Conservation (phyloP, 176 grass and related monocot genomes). For the Juncus effusus region DNA sequence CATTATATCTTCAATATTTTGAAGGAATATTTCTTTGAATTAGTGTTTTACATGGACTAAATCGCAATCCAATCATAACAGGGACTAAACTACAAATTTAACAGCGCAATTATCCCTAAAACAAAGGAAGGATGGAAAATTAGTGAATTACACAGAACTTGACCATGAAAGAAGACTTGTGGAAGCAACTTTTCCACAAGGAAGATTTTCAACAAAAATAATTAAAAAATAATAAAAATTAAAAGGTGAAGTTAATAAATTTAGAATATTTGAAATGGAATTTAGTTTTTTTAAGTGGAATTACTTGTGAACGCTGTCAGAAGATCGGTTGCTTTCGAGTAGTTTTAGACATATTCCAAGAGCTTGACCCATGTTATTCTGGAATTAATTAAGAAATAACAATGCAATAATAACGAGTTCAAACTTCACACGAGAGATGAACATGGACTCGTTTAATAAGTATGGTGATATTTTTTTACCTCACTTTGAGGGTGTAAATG, state of each 20-base stretch:
- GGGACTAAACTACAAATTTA: too few relatives aligned
- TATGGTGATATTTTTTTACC: slow-evolving; percentile 39
- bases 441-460: neutral
- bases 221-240: slow-evolving; percentile 24
- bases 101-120: too few relatives aligned
- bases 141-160: slow-evolving; percentile 78
- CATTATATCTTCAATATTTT: too few relatives aligned
- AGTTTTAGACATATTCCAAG: slow-evolving; percentile 90
- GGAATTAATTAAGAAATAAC: slow-evolving; percentile 37
- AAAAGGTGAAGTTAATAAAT: too few relatives aligned
- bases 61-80: too few relatives aligned
- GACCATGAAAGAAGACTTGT: slow-evolving; percentile 44
- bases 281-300: slow-evolving; percentile 26
- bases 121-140: slow-evolving; percentile 33
- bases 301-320: slow-evolving; percentile 94
- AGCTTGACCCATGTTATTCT: slow-evolving; percentile 90
- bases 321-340: slow-evolving; percentile 83
- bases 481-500: slow-evolving; percentile 84
- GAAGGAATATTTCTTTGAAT: too few relatives aligned
- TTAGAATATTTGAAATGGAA: slow-evolving; percentile 20
- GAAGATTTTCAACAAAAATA: slow-evolving; percentile 78
- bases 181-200: slow-evolving; percentile 67
- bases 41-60: too few relatives aligned
- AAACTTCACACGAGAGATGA: neutral
- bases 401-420: neutral